A percentile compares a stretch with the other conserved stretches of the same genome.
These are phyloP conservation scores for Epichloe amarillans DNA, from an alignment of 2,329 filamentous ascomycete genomes.

Conservation along the genomic window DNA sequence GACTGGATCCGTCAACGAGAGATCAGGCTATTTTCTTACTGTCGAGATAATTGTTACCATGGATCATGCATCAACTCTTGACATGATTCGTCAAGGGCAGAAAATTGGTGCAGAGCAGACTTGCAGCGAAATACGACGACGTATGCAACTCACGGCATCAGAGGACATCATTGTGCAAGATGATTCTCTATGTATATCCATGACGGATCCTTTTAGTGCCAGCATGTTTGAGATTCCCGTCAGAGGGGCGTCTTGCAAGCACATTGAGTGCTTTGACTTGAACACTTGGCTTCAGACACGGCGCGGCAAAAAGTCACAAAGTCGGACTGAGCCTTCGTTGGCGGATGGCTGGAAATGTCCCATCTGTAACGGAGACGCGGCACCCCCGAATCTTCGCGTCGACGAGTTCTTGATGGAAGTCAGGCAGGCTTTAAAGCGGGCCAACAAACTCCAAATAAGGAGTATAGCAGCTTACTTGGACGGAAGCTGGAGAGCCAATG, in stretches of 20 bases:
- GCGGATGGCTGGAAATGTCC: slow-evolving; percentile 78
- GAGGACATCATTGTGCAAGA: slow-evolving; percentile 51
- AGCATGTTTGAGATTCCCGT: slow-evolving; percentile 57
- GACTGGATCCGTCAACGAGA: slow-evolving; percentile 13
- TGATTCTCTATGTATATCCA: slow-evolving; percentile 40
- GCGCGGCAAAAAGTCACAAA: slow-evolving; percentile 25
- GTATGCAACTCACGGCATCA: slow-evolving; percentile 21
- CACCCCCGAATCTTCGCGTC: slow-evolving; percentile 56
- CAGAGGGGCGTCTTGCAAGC: slow-evolving; percentile 54
- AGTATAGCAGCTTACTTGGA: slow-evolving; percentile 17
- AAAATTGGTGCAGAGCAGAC: slow-evolving; percentile 34
- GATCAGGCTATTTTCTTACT: slow-evolving; percentile 41
- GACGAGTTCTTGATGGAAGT: slow-evolving; percentile 64
- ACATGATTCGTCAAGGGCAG: slow-evolving; percentile 22
- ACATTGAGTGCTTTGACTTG: slow-evolving; percentile 85
- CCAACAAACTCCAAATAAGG: slow-evolving; percentile 13
- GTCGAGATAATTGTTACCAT: slow-evolving; percentile 55
- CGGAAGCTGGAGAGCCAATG: slow-evolving; percentile 21
- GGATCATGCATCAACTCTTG: slow-evolving; percentile 29
- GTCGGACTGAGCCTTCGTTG: slow-evolving; percentile 33
- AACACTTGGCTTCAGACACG: slow-evolving; percentile 65
- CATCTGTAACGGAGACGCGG: slow-evolving; percentile 63
- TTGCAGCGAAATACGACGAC: slow-evolving; percentile 40
- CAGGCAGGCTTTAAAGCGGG: slow-evolving; percentile 32
- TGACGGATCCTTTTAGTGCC: slow-evolving; percentile 55